Evolutionary conservation across 306 rosid species (phyloP).

Genomic region (Cicer bijugum): DNA sequence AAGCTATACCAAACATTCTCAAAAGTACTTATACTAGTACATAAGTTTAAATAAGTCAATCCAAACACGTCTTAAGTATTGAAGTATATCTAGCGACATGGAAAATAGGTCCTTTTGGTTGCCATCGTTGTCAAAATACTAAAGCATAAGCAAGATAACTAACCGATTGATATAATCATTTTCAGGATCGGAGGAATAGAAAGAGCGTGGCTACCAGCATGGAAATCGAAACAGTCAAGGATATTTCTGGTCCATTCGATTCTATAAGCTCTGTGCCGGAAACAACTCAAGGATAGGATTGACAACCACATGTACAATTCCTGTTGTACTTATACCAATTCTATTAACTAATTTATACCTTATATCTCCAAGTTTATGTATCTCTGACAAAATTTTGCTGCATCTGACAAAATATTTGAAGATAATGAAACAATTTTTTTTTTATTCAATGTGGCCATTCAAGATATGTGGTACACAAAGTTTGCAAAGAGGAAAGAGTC

Average conservation of each 20-base stretch:
- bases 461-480: constrained; percentile 44
- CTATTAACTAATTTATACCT: constrained; percentile 50
- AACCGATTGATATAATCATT: constrained; percentile 24
- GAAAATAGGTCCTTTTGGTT: too few relatives aligned
- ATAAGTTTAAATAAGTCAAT: too few relatives aligned
- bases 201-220: constrained; percentile 70
- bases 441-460: constrained; percentile 46
- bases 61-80: too few relatives aligned
- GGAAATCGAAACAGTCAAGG: constrained; percentile 77
- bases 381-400: constrained; percentile 33
- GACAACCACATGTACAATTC: constrained; percentile 49
- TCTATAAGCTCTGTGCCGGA: constrained; percentile 51
- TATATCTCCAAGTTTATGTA: constrained; percentile 50
- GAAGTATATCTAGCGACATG: too few relatives aligned
- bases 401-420: constrained; percentile 49
- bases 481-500: constrained; percentile 41
- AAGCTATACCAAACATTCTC: too few relatives aligned
- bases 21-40: too few relatives aligned
- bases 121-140: neutral
- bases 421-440: constrained; percentile 44
- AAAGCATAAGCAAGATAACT: constrained; percentile 14
- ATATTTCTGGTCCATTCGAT: constrained; percentile 58
- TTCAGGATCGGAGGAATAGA: constrained; percentile 90
- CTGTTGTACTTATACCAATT: constrained; percentile 45
- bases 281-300: constrained; percentile 61